Evolutionary conservation across 2,329 filamentous ascomycete genomes (phyloP).

Genomic region (Claviceps paspali): DNA sequence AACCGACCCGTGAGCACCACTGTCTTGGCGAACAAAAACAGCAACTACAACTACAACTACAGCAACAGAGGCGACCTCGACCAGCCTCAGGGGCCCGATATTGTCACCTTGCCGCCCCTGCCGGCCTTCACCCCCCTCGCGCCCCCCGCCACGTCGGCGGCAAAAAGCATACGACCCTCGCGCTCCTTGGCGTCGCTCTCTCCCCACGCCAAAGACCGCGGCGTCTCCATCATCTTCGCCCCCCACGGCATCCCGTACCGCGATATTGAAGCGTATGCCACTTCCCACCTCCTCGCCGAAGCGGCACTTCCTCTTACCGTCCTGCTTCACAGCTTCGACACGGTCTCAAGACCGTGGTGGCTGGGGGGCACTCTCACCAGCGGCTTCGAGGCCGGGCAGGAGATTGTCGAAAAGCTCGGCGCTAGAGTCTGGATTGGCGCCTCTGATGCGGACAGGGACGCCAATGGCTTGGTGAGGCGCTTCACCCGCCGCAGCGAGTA

Average conservation of each 20-base stretch:
- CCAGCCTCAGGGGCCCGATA: not conserved
- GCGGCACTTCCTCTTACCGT: constrained; percentile 46
- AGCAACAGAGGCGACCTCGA: constrained; percentile 4
- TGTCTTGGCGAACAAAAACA: constrained; percentile 6
- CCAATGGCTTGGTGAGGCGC: constrained; percentile 33
- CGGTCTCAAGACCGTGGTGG: constrained; percentile 44
- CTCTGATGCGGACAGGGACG: constrained; percentile 34
- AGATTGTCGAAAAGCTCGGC: constrained; percentile 17
- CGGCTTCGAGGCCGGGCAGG: constrained; percentile 40
- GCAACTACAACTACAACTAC: too few species aligned
- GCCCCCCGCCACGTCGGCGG: constrained; percentile 20
- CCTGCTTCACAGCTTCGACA: constrained; percentile 49
- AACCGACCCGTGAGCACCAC: constrained; percentile 8
- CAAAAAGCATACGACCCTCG: constrained; percentile 20
- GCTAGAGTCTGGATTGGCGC: constrained; percentile 22
- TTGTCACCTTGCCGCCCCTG: constrained; percentile 3
- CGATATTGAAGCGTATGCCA: constrained; percentile 38
- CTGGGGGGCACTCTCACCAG: constrained; percentile 42
- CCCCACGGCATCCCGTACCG: constrained; percentile 45
- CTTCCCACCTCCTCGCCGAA: constrained; percentile 38
- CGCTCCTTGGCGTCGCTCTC: constrained; percentile 21
- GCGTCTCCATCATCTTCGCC: constrained; percentile 47
- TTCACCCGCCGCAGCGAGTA: constrained; percentile 33
- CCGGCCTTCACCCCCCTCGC: constrained; percentile 16
- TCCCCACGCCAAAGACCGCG: constrained; percentile 21